Percentiles rank a stretch among this genome's conserved stretches.
phyloP scores from a whole-genome alignment of 176 grass and related monocot species.

The Lolium multiflorum region DNA sequence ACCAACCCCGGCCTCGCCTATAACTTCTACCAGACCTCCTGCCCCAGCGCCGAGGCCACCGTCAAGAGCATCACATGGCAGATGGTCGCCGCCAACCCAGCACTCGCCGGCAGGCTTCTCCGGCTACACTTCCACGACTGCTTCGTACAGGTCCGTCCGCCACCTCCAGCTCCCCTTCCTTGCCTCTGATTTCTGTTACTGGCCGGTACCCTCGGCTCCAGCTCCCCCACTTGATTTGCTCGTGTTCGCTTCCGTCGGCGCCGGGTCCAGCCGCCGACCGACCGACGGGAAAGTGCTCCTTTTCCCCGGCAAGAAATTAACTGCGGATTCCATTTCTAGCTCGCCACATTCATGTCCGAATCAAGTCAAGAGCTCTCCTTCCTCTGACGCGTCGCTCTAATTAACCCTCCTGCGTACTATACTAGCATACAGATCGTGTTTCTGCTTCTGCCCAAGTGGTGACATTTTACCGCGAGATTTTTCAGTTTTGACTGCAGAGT shows the following conservation, averaged over 20 bases:
- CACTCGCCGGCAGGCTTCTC: constrained; percentile 50
- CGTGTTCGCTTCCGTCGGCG: background rate
- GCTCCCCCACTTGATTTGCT: background rate
- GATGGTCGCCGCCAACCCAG: constrained; percentile 47
- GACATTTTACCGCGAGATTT: constrained; percentile 19
- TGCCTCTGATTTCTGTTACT: background rate
- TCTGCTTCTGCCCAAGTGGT: background rate
- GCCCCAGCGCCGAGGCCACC: constrained; percentile 54
- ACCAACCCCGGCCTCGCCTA: constrained; percentile 51
- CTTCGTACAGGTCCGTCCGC: constrained; percentile 56
- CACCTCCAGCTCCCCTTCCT: background rate
- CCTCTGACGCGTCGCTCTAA: background rate
- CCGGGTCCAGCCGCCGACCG: background rate
- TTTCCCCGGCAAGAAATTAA: constrained; percentile 7
- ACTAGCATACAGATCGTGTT: background rate
- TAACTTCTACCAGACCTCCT: constrained; percentile 66
- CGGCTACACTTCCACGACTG: constrained; percentile 81
- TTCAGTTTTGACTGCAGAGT: background rate
- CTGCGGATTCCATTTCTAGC: constrained; percentile 21
- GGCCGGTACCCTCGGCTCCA: background rate
- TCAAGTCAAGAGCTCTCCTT: background rate
- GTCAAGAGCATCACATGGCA: constrained; percentile 46
- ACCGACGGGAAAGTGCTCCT: background rate
- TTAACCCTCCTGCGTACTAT: background rate
- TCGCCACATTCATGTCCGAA: background rate